These are phyloP conservation scores for Erysimum cheiranthoides DNA, from an alignment of 345 rosid genomes.

Conservation along the genomic window DNA sequence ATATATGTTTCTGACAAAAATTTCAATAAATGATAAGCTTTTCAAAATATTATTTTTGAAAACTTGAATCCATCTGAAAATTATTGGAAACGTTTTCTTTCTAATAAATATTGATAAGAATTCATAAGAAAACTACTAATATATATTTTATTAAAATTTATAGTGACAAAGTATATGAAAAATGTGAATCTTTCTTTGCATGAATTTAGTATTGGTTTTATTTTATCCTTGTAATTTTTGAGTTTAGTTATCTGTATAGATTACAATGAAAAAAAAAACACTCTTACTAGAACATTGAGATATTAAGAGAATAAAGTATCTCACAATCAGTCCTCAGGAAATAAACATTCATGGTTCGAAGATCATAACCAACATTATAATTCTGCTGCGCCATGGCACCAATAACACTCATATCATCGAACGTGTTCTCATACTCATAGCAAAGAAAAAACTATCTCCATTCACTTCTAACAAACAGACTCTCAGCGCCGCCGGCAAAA, in stretches of 20 bases:
- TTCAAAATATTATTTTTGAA: too few relatives aligned
- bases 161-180: too few relatives aligned
- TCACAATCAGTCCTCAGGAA: conserved; percentile 42
- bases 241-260: not conserved
- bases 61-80: too few relatives aligned
- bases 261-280: not conserved
- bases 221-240: not conserved
- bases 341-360: conserved; percentile 38
- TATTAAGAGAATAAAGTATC: conserved; percentile 35
- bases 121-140: too few relatives aligned
- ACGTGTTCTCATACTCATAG: conserved; percentile 39
- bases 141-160: too few relatives aligned
- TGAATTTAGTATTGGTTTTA: too few relatives aligned
- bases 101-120: too few relatives aligned
- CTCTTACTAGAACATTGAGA: not conserved
- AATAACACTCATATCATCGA: conserved; percentile 47
- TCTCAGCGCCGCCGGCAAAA: conserved; percentile 57
- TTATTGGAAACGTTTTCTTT: too few relatives aligned
- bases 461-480: conserved; percentile 54
- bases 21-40: too few relatives aligned
- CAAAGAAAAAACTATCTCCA: conserved; percentile 56
- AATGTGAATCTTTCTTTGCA: too few relatives aligned
- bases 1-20: too few relatives aligned
- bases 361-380: conserved; percentile 46
- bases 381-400: conserved; percentile 48